Base-by-base conservation (phyloP, 2,329 filamentous ascomycete species). In the Botrytis paeoniae region DNA sequence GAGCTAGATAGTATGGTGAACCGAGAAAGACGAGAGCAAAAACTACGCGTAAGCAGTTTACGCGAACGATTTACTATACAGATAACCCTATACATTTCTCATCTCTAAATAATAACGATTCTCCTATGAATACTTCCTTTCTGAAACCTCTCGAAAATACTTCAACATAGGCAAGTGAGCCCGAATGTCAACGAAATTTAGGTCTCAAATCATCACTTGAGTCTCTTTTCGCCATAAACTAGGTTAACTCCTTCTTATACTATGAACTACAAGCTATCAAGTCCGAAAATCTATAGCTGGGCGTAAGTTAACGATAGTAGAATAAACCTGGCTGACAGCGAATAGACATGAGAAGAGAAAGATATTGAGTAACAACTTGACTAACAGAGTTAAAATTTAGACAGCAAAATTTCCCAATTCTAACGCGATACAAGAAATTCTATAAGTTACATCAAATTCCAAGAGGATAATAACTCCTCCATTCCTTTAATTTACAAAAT, bases 131-230 rank as follows among this genome's bases (percentile, higher is more conserved):
- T 25, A 25, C 10, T 51, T 25, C 45, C 22, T 12, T 51, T 12
- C 22, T 14, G 0, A 6, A 3, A 5, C 1, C 4, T 16, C 25
- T 51, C 12, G 1, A 0, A n/a, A n/a, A n/a, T 1, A 51, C 25
- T n/a, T n/a, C 4, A n/a, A 6, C 12, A n/a, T 4, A n/a, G 4
- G 48, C 5, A 14, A n/a, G 10, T n/a, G 12, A n/a, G 12, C 48
- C 22, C n/a, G 4, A 3, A n/a, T 6, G 5, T 3, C 25, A n/a
- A 25, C 4, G 4, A 0, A 14, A 2, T 7, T 1, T 2, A 51
- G 25, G 12, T n/a, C 4, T 51, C 25, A 3, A n/a, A 51, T 51
- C 45, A 51, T 51, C n/a, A 51, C 48, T 51, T 51, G 25, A n/a
- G 48, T 16, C 25, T 51, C 12, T 51, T 1, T 25, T 51, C 22